Base-by-base conservation (phyloP, 176 grass and related monocot genomes). In the Oryza longistaminata region DNA sequence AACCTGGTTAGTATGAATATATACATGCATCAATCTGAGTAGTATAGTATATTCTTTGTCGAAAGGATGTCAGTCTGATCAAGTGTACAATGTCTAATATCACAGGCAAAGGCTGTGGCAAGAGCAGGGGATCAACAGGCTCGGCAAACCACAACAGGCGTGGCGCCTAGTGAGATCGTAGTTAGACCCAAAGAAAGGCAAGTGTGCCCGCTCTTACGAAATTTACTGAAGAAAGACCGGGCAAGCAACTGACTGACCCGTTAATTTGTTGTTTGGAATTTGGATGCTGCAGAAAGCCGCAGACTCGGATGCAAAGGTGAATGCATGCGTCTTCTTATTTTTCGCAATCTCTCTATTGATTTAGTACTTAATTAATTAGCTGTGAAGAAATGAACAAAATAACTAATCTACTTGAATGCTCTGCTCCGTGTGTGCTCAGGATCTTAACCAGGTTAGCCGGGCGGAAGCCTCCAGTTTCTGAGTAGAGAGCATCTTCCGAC, bases 251-350 rank as follows among this genome's bases (percentile, higher is more conserved):
- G 35, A 37, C 35, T 37, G 35, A 37, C 35, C 35, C 35, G 35
- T 37, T 31, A 31, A 31, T 31, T 37, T 37, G 6, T 37, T 37
- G 35, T 89, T 87, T 88, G 19, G 53, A 34, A 60, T 75, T 34
- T 85, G 73, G 68, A 12, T 74, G 45, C 48, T 92, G 77, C 92
- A 97, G 94, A 85, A 93, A 74, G 81, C 70, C 94, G 2, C 87
- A 87, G 64, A 87, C 81, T 17, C 81, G 89, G 60, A 37, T 97
- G 17, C 75, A 85, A 45, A 94, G 94, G 94, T 97, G 64, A 94
- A 75, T 22, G 10, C 15, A 52, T 53, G 7, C n/a, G 7, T 9
- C 53, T 52, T 21, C 8, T 74, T 21, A 17, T 50, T 3, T 62
- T 48, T 44, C 22, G 64, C 67, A 75, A 14, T 48, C 16, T 0